phyloP scores from a whole-genome alignment of 192 early-diverging fungal genomes.

The Obelidium mucronatum region DNA sequence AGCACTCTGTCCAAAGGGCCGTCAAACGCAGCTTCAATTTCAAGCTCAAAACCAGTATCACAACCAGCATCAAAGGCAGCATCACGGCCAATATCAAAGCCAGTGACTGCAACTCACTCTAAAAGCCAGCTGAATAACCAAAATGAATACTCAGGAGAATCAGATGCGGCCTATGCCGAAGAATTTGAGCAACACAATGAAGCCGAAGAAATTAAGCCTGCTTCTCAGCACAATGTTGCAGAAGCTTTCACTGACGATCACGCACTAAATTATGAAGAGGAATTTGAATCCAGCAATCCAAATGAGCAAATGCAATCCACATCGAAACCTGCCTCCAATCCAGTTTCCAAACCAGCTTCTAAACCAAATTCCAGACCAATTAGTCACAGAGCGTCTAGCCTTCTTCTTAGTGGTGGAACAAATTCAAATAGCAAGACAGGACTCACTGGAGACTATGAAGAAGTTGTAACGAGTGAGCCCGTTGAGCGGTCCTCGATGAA shows the following conservation, averaged over 20 bases:
- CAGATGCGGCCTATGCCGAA: no score
- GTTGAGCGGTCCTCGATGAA: no score
- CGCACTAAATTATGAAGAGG: background rate
- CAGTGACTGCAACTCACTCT: background rate
- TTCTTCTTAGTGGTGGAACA: no score
- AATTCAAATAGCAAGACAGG: no score
- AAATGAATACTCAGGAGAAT: background rate
- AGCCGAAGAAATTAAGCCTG: no score
- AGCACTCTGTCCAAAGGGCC: no score
- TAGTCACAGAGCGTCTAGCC: no score
- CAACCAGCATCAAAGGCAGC: background rate
- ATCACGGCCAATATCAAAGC: constrained; percentile 5
- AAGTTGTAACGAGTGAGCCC: background rate
- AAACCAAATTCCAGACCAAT: background rate
- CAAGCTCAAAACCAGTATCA: constrained; percentile 11
- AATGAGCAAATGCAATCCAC: no score
- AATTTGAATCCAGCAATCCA: no score
- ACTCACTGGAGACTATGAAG: background rate
- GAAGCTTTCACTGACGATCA: background rate
- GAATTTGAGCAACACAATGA: no score
- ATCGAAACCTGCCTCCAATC: constrained; percentile 11
- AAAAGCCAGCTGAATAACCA: background rate
- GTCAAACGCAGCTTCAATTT: background rate
- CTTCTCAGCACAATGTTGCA: background rate
- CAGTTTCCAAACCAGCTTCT: constrained; percentile 6